These are phyloP conservation scores for Angomonas desouzai DNA, from an alignment of 208 protist species.

Conservation along the genomic window DNA sequence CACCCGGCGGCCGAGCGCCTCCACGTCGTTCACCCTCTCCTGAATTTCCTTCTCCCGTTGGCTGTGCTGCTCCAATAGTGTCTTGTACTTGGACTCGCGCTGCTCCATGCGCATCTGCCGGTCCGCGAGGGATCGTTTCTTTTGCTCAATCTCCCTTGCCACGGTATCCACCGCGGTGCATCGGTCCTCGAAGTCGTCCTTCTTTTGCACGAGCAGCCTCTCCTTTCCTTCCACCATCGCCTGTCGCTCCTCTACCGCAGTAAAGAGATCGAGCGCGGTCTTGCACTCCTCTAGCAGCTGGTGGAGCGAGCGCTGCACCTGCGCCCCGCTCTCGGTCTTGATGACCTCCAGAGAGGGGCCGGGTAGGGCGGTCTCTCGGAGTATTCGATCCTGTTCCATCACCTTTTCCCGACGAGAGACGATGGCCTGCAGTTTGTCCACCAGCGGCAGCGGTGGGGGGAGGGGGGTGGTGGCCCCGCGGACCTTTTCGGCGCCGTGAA, in stretches of 20 bases:
- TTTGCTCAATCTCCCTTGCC: conserved; percentile 32
- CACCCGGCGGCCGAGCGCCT: conserved; percentile 59
- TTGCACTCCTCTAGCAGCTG: conserved; percentile 32
- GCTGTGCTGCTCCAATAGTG: conserved; percentile 39
- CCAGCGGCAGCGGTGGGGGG: conserved; percentile 38
- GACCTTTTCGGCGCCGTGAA: conserved; percentile 19
- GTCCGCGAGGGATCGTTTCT: conserved; percentile 18
- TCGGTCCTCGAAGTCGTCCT: conserved; percentile 42
- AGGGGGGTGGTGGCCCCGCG: conserved; percentile 14
- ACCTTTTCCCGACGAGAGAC: conserved; percentile 37
- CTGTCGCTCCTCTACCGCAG: conserved; percentile 45
- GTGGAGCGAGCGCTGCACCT: conserved; percentile 21
- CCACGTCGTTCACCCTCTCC: conserved; percentile 51
- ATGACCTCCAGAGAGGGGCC: conserved; percentile 32
- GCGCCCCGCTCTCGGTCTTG: conserved; percentile 14
- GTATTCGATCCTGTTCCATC: conserved; percentile 24
- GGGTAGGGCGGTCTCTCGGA: conserved; percentile 24
- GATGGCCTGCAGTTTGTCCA: conserved; percentile 22
- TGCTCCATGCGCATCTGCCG: conserved; percentile 24
- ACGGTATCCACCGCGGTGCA: conserved; percentile 31
- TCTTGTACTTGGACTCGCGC: conserved; percentile 38
- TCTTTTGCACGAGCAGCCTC: conserved; percentile 33
- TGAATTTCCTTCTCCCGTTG: conserved; percentile 51
- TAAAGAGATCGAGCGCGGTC: conserved; percentile 20
- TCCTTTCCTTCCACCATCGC: conserved; percentile 42